Evolutionary conservation across 2,329 filamentous ascomycete species (phyloP).

Genomic region (Rutstroemia sp.): DNA sequence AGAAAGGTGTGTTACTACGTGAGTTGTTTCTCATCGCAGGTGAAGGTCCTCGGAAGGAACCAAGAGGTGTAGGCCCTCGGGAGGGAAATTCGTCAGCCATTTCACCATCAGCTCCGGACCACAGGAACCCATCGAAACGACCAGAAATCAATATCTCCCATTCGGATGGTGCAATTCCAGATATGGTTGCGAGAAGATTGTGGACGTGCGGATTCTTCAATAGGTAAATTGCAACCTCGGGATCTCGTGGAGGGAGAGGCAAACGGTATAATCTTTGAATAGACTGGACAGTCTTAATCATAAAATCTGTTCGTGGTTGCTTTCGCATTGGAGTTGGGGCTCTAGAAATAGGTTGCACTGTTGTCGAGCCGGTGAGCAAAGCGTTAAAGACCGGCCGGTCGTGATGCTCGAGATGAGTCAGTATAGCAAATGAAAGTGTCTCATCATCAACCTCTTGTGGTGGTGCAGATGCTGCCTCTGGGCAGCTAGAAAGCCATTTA

Average conservation of each 20-base stretch:
- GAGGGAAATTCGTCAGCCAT: constrained; percentile 37
- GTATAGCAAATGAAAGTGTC: constrained; percentile 85
- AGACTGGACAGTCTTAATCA: constrained; percentile 68
- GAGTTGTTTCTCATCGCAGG: constrained; percentile 20
- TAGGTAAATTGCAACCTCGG: constrained; percentile 79
- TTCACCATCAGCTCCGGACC: constrained; percentile 76
- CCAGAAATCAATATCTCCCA: constrained; percentile 95
- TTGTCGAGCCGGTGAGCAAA: constrained; percentile 55
- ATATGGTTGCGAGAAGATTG: constrained; percentile 77
- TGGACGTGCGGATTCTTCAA: constrained; percentile 77
- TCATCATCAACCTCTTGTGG: constrained; percentile 91
- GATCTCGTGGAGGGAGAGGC: constrained; percentile 65
- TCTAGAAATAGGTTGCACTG: constrained; percentile 45
- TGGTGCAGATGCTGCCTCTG: constrained; percentile 60
- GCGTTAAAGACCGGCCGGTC: constrained; percentile 78
- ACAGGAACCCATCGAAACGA: constrained; percentile 90
- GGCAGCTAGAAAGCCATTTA: constrained; percentile 78
- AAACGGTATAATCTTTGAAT: constrained; percentile 82
- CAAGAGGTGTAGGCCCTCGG: constrained; percentile 46
- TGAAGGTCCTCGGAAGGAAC: constrained; percentile 30
- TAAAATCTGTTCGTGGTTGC: constrained; percentile 57
- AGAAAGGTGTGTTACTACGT: constrained; percentile 27
- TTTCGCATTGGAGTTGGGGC: constrained; percentile 63
- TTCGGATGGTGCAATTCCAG: constrained; percentile 83
- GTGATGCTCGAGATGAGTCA: constrained; percentile 73